Evolutionary conservation across 2,329 filamentous ascomycete genomes (phyloP).

Genomic region (Rachicladosporium sp.): DNA sequence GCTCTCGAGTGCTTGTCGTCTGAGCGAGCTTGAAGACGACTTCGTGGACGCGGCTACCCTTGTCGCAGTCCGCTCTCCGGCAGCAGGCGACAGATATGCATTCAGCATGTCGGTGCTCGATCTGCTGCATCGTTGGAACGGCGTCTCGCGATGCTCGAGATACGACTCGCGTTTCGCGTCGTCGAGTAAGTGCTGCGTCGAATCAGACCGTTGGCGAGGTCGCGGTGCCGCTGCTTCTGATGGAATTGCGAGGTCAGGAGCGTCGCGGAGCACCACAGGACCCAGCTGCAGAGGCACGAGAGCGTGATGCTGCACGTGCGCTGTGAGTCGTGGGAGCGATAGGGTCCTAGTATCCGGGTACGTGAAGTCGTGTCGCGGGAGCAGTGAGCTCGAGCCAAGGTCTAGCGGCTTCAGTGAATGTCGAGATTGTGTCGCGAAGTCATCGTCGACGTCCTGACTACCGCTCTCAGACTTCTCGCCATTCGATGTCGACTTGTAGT

Average conservation of each 20-base stretch:
- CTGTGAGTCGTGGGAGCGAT: neutral
- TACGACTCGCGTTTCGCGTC: slow-evolving; percentile 6
- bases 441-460: slow-evolving; percentile 1
- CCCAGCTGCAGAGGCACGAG: slow-evolving; percentile 17
- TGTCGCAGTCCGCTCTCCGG: neutral
- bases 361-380: slow-evolving; percentile 4
- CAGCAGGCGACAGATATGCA: neutral
- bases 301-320: slow-evolving; percentile 12
- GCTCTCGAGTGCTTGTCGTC: slow-evolving; percentile 21
- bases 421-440: neutral
- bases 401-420: slow-evolving; percentile 11
- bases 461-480: neutral
- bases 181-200: slow-evolving; percentile 5
- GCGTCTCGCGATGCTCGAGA: slow-evolving; percentile 6
- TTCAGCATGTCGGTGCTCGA: slow-evolving; percentile 1
- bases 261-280: slow-evolving; percentile 14
- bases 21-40: slow-evolving; percentile 20
- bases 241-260: slow-evolving; percentile 9
- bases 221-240: neutral
- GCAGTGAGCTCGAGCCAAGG: slow-evolving; percentile 12
- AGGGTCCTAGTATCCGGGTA: neutral
- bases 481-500: neutral
- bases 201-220: slow-evolving; percentile 4
- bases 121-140: slow-evolving; percentile 9
- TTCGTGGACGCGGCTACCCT: slow-evolving; percentile 8